Conservation (phyloP, 1,284 basidiomycete genomes). For the Stygiomarasmius scandens region DNA sequence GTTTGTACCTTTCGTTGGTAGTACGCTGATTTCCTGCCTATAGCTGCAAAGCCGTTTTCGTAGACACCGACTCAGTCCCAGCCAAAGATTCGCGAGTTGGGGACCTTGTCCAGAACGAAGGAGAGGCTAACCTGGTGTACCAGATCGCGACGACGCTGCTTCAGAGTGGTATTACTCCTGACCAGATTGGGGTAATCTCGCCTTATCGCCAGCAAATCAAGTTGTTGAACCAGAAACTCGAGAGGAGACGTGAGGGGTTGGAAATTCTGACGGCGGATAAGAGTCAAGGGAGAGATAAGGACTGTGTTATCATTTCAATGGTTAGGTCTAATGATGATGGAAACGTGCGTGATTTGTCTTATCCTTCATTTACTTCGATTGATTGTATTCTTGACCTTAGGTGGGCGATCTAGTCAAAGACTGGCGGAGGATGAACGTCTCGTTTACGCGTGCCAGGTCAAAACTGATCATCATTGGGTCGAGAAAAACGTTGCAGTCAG, state of each 20-base stretch:
- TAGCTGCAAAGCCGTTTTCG: slow-evolving; percentile 86
- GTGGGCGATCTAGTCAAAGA: slow-evolving; percentile 93
- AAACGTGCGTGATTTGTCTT: slow-evolving; percentile 50
- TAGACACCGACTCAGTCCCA: slow-evolving; percentile 87
- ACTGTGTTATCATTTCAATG: slow-evolving; percentile 91
- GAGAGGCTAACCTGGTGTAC: slow-evolving; percentile 70
- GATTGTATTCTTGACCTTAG: slow-evolving; percentile 38
- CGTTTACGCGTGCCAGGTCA: slow-evolving; percentile 89
- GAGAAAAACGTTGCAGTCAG: slow-evolving; percentile 64
- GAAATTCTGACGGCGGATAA: slow-evolving; percentile 95
- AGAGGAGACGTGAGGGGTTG: slow-evolving; percentile 50
- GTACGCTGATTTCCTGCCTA: neutral
- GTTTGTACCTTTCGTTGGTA: neutral
- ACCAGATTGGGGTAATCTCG: slow-evolving; percentile 87
- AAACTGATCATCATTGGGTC: slow-evolving; percentile 93
- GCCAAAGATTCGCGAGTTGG: slow-evolving; percentile 82
- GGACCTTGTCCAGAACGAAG: slow-evolving; percentile 86
- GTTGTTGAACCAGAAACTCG: slow-evolving; percentile 65
- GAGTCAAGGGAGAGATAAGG: slow-evolving; percentile 96
- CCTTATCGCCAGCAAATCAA: slow-evolving; percentile 96
- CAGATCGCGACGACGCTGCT: slow-evolving; percentile 72
- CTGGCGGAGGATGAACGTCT: slow-evolving; percentile 95
- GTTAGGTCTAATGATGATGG: slow-evolving; percentile 84
- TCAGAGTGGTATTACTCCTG: slow-evolving; percentile 62
- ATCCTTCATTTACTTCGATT: neutral